These are phyloP conservation scores for Ehretia macrophylla DNA, from an alignment of 257 asterid genomes.

Conservation along the genomic window DNA sequence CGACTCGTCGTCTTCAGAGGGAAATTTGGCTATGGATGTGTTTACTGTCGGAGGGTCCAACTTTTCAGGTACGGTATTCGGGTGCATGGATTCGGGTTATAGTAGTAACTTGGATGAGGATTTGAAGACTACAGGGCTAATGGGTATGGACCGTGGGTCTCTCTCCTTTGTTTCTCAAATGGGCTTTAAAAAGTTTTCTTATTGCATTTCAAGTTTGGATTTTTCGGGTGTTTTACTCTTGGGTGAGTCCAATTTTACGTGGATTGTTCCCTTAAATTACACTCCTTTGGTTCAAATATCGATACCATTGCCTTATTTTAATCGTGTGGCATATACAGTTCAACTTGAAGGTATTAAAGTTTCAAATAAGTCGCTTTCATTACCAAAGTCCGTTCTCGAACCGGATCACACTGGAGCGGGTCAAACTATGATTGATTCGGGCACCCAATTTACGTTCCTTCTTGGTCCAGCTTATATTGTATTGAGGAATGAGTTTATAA, in stretches of 20 bases:
- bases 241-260: slow-evolving; percentile 62
- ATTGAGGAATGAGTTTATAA: slow-evolving; percentile 45
- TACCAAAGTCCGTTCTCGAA: slow-evolving; percentile 62
- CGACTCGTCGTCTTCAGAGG: slow-evolving; percentile 74
- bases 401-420: slow-evolving; percentile 99
- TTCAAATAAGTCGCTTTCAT: slow-evolving; percentile 33
- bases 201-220: slow-evolving; percentile 76
- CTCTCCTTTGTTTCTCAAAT: slow-evolving; percentile 79
- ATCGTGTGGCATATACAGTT: slow-evolving; percentile 80
- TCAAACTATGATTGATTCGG: slow-evolving; percentile 95
- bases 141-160: slow-evolving; percentile 94
- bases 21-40: slow-evolving; percentile 59
- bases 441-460: slow-evolving; percentile 89
- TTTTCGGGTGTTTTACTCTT: slow-evolving; percentile 60
- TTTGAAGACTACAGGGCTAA: slow-evolving; percentile 70
- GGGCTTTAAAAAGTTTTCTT: slow-evolving; percentile 76
- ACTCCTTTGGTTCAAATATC: slow-evolving; percentile 69
- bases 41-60: slow-evolving; percentile 63
- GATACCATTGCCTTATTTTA: slow-evolving; percentile 74
- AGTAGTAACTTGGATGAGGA: slow-evolving; percentile 65
- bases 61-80: slow-evolving; percentile 55
- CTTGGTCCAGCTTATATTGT: slow-evolving; percentile 74
- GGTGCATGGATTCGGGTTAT: slow-evolving; percentile 82
- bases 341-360: slow-evolving; percentile 82
- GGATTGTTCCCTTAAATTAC: slow-evolving; percentile 60